Evolutionary conservation across 2,329 filamentous ascomycete species (phyloP).

Genomic region (Aureobasidium sp.): DNA sequence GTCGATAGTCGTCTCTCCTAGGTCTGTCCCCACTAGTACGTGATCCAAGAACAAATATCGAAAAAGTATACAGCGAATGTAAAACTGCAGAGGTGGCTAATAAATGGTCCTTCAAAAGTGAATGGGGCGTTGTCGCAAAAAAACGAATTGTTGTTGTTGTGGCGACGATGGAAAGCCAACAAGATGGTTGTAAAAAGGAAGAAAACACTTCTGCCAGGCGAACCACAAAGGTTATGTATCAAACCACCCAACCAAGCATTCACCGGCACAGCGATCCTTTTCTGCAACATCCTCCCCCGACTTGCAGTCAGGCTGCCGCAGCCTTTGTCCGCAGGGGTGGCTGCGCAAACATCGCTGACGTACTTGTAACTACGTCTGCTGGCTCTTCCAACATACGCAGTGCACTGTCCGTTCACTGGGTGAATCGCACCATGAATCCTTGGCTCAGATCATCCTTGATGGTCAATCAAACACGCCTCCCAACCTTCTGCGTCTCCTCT

Average conservation of each 20-base stretch:
- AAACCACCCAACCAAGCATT: background rate
- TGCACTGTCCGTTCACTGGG: background rate
- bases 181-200: background rate
- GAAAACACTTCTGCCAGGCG: background rate
- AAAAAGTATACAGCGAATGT: background rate
- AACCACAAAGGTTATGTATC: constrained; percentile 1
- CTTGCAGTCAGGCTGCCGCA: constrained; percentile 6
- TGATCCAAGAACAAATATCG: background rate
- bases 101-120: background rate
- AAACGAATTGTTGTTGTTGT: background rate
- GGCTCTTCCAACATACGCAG: background rate
- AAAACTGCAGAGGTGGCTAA: constrained; percentile 9
- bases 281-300: background rate
- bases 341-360: constrained; percentile 8
- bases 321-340: constrained; percentile 1
- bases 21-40: background rate
- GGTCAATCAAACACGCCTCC: background rate
- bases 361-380: background rate
- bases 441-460: background rate
- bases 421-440: constrained; percentile 4
- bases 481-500: background rate
- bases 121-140: background rate
- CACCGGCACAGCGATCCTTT: background rate
- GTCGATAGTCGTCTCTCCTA: background rate
- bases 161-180: background rate